Evolutionary conservation across 345 rosid genomes (phyloP), one percentile per base, ranked within the genome.

Genomic region (Gynandropsis gynandra): DNA sequence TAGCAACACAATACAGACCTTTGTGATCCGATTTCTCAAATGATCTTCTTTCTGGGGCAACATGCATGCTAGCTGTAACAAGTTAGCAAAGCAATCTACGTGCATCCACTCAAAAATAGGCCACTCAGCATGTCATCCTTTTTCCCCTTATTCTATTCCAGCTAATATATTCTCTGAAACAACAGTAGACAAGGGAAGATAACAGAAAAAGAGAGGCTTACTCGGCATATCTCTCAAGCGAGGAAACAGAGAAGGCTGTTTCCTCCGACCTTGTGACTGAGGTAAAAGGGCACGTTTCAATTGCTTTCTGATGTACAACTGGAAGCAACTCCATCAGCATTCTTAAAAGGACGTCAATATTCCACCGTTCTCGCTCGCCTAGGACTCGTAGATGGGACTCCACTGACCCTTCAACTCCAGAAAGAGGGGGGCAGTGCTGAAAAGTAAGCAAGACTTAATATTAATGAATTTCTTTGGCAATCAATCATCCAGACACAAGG

Each of bases 291-390:
- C 89, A 90, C 35, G 95, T 87, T 65, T 71, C 82, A 41, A 82
- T 55, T 47, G 96, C 87, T 73, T 73, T 80, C 68, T 79, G 70
- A 68, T 76, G 68, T 43, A 82, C 71, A 68, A 65, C 72, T 29
- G 98, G 92, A 69, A 90, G 80, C 72, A 90, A 65, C 47, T 80
- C 96, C 58, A 62, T 43, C 58, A 90, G 76, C 82, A 84, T 80
- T 68, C 92, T 82, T 69, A 90, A 67, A 39, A 90, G 74, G 70
- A 84, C 89, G 75, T 87, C 95, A 66, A 87, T 72, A 67, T 71
- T 84, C 98, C 98, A 87, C 43, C 84, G 95, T 65, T 90, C 96
- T 29, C 87, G 78, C 79, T 87, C 96, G 66, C 98, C 98, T 58
- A 90, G 66, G 59, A 76, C 89, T 65, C 72, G 95, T 51, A 90